phyloP scores from a whole-genome alignment of 108 stramenopile genomes.

The Asterionellopsis glacialis region DNA sequence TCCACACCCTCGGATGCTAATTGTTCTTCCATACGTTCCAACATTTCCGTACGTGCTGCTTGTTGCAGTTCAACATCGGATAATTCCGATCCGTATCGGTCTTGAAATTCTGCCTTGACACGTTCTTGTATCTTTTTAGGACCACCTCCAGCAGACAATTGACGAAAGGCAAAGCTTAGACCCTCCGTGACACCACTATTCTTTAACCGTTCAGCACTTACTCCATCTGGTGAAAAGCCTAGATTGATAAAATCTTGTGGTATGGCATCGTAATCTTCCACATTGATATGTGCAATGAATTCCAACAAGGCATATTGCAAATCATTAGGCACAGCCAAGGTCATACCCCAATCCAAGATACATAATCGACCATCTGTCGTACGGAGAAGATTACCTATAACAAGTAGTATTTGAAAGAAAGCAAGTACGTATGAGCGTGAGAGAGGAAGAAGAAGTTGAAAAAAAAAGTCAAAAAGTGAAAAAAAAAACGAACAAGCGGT shows the following conservation, averaged over 20 bases:
- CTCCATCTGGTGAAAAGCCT: constrained; percentile 64
- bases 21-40: constrained; percentile 65
- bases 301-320: constrained; percentile 82
- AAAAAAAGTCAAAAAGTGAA: not conserved
- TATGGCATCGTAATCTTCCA: constrained; percentile 79
- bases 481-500: not conserved
- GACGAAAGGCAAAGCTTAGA: constrained; percentile 65
- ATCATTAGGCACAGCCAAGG: constrained; percentile 65
- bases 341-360: constrained; percentile 90
- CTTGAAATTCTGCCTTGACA: constrained; percentile 64
- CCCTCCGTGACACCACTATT: constrained; percentile 71
- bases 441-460: not conserved
- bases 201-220: constrained; percentile 52
- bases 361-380: constrained; percentile 80
- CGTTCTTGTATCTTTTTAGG: constrained; percentile 79
- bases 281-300: constrained; percentile 87
- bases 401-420: constrained; percentile 6
- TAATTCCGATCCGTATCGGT: constrained; percentile 58
- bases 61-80: constrained; percentile 52
- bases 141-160: constrained; percentile 62
- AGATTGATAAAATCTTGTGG: constrained; percentile 84
- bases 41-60: constrained; percentile 65
- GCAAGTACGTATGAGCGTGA: not conserved
- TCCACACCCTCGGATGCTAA: constrained; percentile 69
- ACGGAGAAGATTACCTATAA: constrained; percentile 61